phyloP scores from a whole-genome alignment of 192 early-diverging fungal species.

The Coemansia sp. region DNA sequence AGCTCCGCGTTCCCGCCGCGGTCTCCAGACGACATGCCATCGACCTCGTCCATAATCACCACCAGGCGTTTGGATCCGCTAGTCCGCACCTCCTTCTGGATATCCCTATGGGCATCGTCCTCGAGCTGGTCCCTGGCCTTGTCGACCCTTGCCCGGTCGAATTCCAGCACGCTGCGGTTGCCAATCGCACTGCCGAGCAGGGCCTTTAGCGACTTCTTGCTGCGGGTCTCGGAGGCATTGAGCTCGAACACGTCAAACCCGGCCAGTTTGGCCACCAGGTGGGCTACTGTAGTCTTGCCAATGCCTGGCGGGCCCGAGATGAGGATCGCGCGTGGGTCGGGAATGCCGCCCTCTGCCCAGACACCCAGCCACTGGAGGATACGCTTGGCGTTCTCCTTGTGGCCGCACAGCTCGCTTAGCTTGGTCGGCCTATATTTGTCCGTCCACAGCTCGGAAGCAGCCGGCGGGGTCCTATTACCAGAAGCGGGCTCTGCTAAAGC shows the following conservation, averaged over 20 bases:
- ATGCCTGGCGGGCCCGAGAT: conserved; percentile 96
- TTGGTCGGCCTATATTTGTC: conserved; percentile 86
- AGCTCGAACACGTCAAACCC: conserved; percentile 88
- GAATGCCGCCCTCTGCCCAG: conserved; percentile 54
- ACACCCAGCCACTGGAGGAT: conserved; percentile 68
- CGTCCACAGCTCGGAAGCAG: conserved; percentile 72
- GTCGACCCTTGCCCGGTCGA: conserved; percentile 26
- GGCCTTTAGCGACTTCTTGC: conserved; percentile 74
- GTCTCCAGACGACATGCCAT: conserved; percentile 98
- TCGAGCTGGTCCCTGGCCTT: conserved; percentile 17
- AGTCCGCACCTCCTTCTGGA: conserved; percentile 3
- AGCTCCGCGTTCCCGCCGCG: conserved; percentile 85
- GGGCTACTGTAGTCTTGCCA: conserved; percentile 95
- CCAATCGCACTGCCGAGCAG: conserved; percentile 50
- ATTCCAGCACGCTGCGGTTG: conserved; percentile 59
- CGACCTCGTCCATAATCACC: conserved; percentile 98
- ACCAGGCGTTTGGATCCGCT: conserved; percentile 48
- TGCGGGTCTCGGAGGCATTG: conserved; percentile 95
- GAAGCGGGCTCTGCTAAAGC: not conserved
- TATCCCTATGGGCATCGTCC: conserved; percentile 21
- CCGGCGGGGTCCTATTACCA: no score
- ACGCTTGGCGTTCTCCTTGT: conserved; percentile 63
- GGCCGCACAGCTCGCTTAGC: conserved; percentile 81
- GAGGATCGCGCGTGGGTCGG: conserved; percentile 57
- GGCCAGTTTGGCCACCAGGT: conserved; percentile 71